Evolutionary conservation across 306 rosid species (phyloP).

Genomic region (Quercus rubra): DNA sequence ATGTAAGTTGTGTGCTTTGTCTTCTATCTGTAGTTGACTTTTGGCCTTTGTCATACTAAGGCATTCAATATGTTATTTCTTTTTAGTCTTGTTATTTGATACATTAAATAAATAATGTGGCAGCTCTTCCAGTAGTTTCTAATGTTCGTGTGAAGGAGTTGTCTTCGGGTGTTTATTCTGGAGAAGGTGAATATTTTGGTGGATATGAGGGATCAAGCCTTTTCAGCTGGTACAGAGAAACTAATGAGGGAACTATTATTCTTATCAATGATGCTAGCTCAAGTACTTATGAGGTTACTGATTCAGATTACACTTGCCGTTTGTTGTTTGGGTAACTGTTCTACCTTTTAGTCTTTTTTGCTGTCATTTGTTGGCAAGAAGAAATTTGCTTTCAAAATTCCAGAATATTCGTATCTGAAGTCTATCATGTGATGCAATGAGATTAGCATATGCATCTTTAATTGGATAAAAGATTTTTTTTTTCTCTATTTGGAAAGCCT

Average conservation of each 20-base stretch:
- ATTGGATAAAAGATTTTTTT: background rate
- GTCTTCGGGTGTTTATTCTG: conserved; percentile 67
- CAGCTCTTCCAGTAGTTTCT: conserved; percentile 87
- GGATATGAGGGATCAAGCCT: conserved; percentile 90
- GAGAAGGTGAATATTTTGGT: conserved; percentile 96
- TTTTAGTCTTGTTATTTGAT: conserved; percentile 19
- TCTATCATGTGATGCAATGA: background rate
- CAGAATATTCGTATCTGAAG: background rate
- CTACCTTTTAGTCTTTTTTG: background rate
- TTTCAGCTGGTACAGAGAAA: conserved; percentile 89
- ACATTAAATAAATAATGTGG: conserved; percentile 26
- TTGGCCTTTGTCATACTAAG: conserved; percentile 5
- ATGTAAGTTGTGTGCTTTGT: background rate
- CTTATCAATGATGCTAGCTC: conserved; percentile 66
- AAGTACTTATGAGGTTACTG: conserved; percentile 61
- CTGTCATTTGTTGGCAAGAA: conserved; percentile 17
- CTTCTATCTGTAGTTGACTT: background rate
- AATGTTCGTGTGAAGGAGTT: conserved; percentile 59
- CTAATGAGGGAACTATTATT: conserved; percentile 62
- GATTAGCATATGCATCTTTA: background rate
- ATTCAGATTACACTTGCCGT: conserved; percentile 73
- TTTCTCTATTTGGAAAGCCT: background rate
- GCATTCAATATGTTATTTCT: background rate
- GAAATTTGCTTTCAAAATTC: conserved; percentile 3
- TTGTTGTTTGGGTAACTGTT: conserved; percentile 81